phyloP scores from a whole-genome alignment of 2,329 filamentous ascomycete species.

The Ophiostoma tasmaniense region DNA sequence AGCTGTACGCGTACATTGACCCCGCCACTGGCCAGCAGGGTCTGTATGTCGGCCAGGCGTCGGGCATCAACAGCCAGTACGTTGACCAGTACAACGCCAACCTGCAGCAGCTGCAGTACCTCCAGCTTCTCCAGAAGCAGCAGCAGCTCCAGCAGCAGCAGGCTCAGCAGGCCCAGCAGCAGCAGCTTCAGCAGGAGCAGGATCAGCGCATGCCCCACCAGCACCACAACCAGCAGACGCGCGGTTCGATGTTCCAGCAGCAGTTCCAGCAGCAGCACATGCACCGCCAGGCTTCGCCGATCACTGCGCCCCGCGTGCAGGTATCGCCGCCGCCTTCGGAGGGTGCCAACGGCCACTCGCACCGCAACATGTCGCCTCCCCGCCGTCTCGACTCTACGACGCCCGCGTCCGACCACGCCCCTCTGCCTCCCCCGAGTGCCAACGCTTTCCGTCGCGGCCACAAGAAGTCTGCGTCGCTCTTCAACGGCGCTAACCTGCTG shows the following conservation, averaged over 20 bases:
- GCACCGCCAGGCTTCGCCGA: conserved; percentile 43
- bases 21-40: conserved; percentile 75
- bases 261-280: conserved; percentile 27
- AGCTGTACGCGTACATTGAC: conserved; percentile 71
- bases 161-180: conserved; percentile 31
- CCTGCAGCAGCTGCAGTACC: conserved; percentile 28
- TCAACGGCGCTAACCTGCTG: conserved; percentile 24
- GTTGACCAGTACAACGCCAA: conserved; percentile 36
- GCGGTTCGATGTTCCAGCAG: conserved; percentile 8
- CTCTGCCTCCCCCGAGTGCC: conserved; percentile 77
- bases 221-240: conserved; percentile 30
- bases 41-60: conserved; percentile 64
- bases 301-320: conserved; percentile 63
- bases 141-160: conserved; percentile 26
- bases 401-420: conserved; percentile 49
- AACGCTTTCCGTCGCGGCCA: conserved; percentile 90
- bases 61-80: conserved; percentile 34
- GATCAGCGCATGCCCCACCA: conserved; percentile 24
- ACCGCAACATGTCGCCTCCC: conserved; percentile 59
- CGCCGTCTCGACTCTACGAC: conserved; percentile 52
- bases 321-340: conserved; percentile 69
- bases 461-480: conserved; percentile 77
- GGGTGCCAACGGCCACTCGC: conserved; percentile 34
- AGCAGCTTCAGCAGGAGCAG: conserved; percentile 38
- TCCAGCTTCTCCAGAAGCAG: conserved; percentile 27